Evolutionary conservation across 2,329 filamentous ascomycete genomes (phyloP).

Genomic region (Phialocephala sp.): DNA sequence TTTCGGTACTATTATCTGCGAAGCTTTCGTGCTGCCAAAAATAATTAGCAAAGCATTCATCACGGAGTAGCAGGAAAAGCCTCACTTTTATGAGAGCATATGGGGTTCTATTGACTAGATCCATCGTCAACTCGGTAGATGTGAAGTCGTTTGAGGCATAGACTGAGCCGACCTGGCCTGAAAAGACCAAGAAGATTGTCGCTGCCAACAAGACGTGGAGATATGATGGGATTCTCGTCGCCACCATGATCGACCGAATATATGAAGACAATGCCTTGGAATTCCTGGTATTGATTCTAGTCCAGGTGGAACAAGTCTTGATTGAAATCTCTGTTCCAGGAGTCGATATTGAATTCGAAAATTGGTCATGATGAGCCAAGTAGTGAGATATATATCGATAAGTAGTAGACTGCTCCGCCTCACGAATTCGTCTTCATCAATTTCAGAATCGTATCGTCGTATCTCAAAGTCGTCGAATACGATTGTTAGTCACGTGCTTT

Average conservation of each 20-base stretch:
- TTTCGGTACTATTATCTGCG: neutral
- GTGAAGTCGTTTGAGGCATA: neutral
- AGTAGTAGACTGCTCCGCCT: neutral
- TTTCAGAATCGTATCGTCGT: conserved; percentile 6
- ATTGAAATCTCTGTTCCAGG: neutral
- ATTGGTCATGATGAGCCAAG: neutral
- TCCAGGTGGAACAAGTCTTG: neutral
- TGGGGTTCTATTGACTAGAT: neutral
- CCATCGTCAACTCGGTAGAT: neutral
- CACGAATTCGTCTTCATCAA: conserved; percentile 8
- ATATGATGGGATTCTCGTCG: neutral
- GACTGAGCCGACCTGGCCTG: neutral
- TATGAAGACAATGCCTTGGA: neutral
- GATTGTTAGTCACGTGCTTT: neutral
- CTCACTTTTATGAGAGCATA: neutral
- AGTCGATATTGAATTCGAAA: neutral
- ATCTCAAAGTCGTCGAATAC: neutral
- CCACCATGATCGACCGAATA: neutral
- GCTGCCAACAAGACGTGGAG: neutral
- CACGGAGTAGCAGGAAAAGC: neutral
- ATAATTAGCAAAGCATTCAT: neutral
- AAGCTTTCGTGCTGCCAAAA: neutral
- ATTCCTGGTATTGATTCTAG: neutral
- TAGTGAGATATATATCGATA: neutral
- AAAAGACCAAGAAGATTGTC: neutral